A percentile compares a stretch with the other conserved stretches of the same genome.
These are phyloP conservation scores for Saccharomycopsis sp. DNA, from an alignment of 805 yeast species.

Conservation along the genomic window DNA sequence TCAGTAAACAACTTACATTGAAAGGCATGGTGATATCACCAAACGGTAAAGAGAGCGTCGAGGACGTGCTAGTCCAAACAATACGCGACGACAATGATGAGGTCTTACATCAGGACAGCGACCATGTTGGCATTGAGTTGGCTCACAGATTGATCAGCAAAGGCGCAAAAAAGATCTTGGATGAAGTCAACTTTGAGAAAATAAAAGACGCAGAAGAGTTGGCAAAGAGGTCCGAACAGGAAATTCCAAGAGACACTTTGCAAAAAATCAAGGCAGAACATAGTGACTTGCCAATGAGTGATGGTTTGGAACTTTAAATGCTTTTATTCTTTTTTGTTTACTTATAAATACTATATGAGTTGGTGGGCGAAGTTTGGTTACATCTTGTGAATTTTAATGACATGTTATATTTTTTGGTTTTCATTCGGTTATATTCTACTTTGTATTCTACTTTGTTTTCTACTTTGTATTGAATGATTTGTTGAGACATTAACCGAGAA, in stretches of 20 bases:
- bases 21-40: constrained; percentile 75
- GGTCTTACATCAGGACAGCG: constrained; percentile 50
- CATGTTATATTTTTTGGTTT: too few relatives aligned
- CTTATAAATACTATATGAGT: too few relatives aligned
- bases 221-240: constrained; percentile 18
- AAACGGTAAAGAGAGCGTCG: constrained; percentile 67
- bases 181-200: constrained; percentile 64
- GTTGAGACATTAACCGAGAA: too few relatives aligned
- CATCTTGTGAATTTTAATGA: too few relatives aligned
- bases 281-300: constrained; percentile 19
- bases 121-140: constrained; percentile 55
- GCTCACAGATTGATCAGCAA: constrained; percentile 57
- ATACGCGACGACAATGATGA: constrained; percentile 25
- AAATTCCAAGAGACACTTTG: constrained; percentile 18
- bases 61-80: constrained; percentile 39
- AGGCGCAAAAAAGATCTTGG: constrained; percentile 81
- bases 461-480: too few relatives aligned
- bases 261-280: constrained; percentile 20
- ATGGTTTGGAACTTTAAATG: constrained; percentile 19
- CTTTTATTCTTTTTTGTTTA: too few relatives aligned
- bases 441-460: too few relatives aligned
- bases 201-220: constrained; percentile 28
- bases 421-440: too few relatives aligned
- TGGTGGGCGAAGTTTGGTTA: too few relatives aligned
- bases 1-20: constrained; percentile 38